Evolutionary conservation across 2,329 filamentous ascomycete genomes (phyloP), one percentile per base, ranked within the genome.

Genomic region (Scopulariopsis brevicaulis): DNA sequence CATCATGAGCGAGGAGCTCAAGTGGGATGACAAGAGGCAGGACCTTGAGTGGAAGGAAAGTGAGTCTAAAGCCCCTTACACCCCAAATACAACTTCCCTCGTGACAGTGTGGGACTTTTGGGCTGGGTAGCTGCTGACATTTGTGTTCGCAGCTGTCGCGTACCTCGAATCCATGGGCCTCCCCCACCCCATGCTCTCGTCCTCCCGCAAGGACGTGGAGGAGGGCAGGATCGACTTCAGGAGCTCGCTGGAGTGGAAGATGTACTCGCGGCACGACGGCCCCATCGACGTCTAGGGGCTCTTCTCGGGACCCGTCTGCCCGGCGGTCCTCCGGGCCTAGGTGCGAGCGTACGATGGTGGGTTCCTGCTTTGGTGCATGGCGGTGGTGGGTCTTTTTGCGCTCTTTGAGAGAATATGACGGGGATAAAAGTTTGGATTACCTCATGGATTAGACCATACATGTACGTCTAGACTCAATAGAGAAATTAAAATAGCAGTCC

Each of bases 1-100:
- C 69, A 81, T 96, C 60, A 96, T 96, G 91, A 80, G 77, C 37
- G 83, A 87, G 65, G 91, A 96, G 75, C 76, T 96, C 60, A 79
- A 84, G 59, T 96, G 91, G 92, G 83, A 86, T 67, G 74, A 69
- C 59, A 78, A 78, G 64, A 77, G 92, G 62, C 87, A 90, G 73
- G 86, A 92, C 5, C 65, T 79, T 18, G 91, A 96, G 71, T 96
- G 91, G 90, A 86, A 77, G 67, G 85, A 95, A 61, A 83, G 78
- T 82, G 71, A 70, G 80, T 79, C 5, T 22, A 15, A 15, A 52
- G 48, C 55, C 50, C 14, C 43, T 22, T 57, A 50, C 8, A 6
- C 15, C 40, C 40, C 37, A n/a, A 7, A 48, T 20, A 10, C n/a
- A 6, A 48, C 15, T n/a, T 48, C 15, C 7, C 46, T 46, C 20